Conservation (phyloP, 768 basidiomycete genomes). For the Trametes maxima region DNA sequence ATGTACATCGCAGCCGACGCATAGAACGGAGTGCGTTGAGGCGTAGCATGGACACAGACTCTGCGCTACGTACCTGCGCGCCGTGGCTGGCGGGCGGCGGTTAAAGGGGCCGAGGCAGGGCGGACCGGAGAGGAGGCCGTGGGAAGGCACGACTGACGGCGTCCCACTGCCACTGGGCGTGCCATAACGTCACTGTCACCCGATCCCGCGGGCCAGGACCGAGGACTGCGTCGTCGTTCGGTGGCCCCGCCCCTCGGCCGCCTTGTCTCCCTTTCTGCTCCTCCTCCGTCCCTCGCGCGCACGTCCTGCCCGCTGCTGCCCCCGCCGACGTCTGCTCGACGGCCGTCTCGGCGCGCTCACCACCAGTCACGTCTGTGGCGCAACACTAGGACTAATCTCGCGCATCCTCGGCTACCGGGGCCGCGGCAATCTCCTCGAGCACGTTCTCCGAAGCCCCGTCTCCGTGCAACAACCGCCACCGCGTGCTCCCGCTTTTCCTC, state of each 20-base stretch:
- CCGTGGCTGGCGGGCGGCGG: no score
- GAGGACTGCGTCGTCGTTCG: not conserved
- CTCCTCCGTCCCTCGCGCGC: not conserved
- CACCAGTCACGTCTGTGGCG: conserved; percentile 6
- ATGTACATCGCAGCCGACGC: not conserved
- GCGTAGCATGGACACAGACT: no score
- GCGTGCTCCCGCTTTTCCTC: conserved; percentile 10
- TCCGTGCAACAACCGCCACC: conserved; percentile 13
- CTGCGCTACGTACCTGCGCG: no score
- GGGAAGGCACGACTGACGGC: not conserved
- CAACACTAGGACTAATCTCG: conserved; percentile 9
- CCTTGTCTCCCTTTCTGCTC: conserved; percentile 3
- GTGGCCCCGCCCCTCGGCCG: conserved; percentile 5
- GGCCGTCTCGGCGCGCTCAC: conserved; percentile 6
- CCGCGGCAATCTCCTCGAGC: conserved; percentile 16
- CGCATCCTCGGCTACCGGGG: conserved; percentile 8
- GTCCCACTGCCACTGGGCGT: not conserved
- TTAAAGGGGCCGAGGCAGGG: not conserved
- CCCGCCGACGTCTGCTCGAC: conserved; percentile 6
- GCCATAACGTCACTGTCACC: conserved; percentile 7
- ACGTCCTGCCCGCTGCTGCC: not conserved
- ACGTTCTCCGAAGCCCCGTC: conserved; percentile 9
- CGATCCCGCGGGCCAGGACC: not conserved
- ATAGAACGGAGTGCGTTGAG: not conserved
- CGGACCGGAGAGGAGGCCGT: conserved; percentile 10